A percentile compares a stretch with the other conserved stretches of the same genome.
phyloP scores from a whole-genome alignment of 257 asterid species.

The Jacaranda mimosifolia region DNA sequence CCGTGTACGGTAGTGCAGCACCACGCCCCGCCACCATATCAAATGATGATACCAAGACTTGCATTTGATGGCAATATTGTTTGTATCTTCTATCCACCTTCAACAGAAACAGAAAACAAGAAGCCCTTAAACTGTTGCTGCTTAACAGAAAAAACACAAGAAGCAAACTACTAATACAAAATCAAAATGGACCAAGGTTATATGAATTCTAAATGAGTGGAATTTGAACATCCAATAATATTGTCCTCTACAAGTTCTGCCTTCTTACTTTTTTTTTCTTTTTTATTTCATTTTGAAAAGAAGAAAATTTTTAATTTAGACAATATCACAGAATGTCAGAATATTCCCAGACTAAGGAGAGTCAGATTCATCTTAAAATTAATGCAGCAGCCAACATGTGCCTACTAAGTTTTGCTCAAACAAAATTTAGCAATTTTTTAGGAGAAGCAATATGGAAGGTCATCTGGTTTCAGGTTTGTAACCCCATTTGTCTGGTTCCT shows the following conservation, averaged over 20 bases:
- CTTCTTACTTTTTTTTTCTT: neutral
- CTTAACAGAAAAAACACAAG: neutral
- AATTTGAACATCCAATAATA: too few relatives aligned
- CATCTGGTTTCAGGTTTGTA: too few relatives aligned
- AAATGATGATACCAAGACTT: slow-evolving; percentile 64
- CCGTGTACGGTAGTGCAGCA: slow-evolving; percentile 71
- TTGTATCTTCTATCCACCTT: slow-evolving; percentile 78
- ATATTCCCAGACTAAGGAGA: too few relatives aligned
- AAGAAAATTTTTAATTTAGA: neutral
- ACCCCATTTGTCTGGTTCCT: too few relatives aligned
- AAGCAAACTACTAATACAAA: neutral
- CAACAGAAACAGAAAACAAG: slow-evolving; percentile 15
- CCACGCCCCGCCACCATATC: slow-evolving; percentile 70
- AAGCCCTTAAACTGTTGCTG: neutral
- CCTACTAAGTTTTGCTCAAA: too few relatives aligned
- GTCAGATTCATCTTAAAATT: too few relatives aligned
- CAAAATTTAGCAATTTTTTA: too few relatives aligned
- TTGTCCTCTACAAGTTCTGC: too few relatives aligned
- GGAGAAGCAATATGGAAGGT: too few relatives aligned
- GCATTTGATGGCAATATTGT: slow-evolving; percentile 73
- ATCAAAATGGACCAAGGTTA: neutral
- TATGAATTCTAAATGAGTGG: neutral
- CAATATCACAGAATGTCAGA: too few relatives aligned
- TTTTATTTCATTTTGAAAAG: neutral
- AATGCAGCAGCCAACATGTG: too few relatives aligned